These are phyloP conservation scores for Leccinum subtestaceum DNA, from an alignment of 768 basidiomycete genomes.

Conservation along the genomic window DNA sequence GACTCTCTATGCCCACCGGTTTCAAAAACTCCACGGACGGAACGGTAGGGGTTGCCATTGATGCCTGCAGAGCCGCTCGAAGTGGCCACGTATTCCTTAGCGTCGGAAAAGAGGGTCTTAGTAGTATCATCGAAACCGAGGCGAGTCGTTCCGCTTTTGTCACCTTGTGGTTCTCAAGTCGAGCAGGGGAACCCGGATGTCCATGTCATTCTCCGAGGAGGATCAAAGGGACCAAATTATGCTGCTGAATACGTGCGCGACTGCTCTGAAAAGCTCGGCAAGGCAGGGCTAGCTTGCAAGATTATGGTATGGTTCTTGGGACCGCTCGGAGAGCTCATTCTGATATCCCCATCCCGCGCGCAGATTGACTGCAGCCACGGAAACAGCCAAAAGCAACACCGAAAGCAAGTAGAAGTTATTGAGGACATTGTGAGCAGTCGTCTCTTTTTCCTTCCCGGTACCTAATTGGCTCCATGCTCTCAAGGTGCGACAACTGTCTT, in stretches of 20 bases:
- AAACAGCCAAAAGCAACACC: conserved; percentile 90
- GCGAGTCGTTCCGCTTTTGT: conserved; percentile 35
- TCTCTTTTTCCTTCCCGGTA: not conserved
- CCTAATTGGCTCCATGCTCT: conserved; percentile 13
- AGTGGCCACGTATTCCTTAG: conserved; percentile 93
- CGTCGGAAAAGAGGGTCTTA: conserved; percentile 95
- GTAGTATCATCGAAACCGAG: conserved; percentile 92
- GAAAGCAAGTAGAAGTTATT: conserved; percentile 84
- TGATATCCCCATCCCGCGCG: not conserved
- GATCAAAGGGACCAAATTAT: conserved; percentile 88
- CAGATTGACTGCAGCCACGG: conserved; percentile 98
- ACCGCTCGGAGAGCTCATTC: not conserved
- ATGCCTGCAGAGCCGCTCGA: conserved; percentile 91
- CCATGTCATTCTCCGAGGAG: conserved; percentile 93
- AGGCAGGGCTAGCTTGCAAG: conserved; percentile 73
- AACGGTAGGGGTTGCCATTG: conserved; percentile 84
- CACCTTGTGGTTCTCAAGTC: conserved; percentile 3
- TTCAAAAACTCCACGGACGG: conserved; percentile 99
- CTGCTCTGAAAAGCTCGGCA: conserved; percentile 68
- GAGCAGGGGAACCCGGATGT: conserved; percentile 83
- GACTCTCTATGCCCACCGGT: conserved; percentile 92
- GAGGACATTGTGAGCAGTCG: conserved; percentile 71
- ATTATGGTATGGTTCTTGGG: conserved; percentile 67
- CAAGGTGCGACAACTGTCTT: conserved; percentile 72
- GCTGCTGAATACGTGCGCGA: conserved; percentile 74